phyloP scores from a whole-genome alignment of 164 flowering plant species.

The Magnolia changhungtana region DNA sequence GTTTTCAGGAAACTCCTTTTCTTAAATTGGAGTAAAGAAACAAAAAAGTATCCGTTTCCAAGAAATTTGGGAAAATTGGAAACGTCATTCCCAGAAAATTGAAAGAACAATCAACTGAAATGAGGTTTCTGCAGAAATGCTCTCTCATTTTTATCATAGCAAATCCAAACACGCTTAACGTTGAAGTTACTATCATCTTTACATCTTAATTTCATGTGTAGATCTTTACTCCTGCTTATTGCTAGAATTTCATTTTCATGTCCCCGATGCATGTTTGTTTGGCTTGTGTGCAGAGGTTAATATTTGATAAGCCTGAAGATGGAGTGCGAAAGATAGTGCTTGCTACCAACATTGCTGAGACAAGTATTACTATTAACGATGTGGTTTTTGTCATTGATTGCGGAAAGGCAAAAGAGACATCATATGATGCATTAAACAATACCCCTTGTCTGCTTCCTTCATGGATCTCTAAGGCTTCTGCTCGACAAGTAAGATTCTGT shows the following conservation, averaged over 20 bases:
- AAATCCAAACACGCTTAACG: too few relatives aligned
- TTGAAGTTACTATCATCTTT: too few relatives aligned
- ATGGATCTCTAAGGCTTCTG: conserved; percentile 96
- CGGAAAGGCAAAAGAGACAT: conserved; percentile 98
- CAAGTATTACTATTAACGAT: conserved; percentile 92
- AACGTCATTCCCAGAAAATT: too few relatives aligned
- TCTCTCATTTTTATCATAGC: too few relatives aligned
- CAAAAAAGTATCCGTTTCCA: too few relatives aligned
- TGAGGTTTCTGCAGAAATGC: too few relatives aligned
- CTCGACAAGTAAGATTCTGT: conserved; percentile 67
- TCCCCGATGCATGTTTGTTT: conserved; percentile 3
- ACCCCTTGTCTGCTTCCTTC: conserved; percentile 97
- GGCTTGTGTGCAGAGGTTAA: conserved; percentile 57
- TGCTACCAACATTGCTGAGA: conserved; percentile 97
- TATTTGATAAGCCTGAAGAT: conserved; percentile 75
- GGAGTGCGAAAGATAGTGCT: conserved; percentile 92
- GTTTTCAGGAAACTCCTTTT: too few relatives aligned
- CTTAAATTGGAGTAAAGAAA: too few relatives aligned
- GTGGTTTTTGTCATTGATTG: conserved; percentile 95
- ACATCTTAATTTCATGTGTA: not conserved
- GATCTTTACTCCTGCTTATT: not conserved
- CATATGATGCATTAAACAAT: conserved; percentile 96
- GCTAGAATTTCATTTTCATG: not conserved
- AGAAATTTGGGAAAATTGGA: too few relatives aligned
- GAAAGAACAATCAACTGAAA: too few relatives aligned